These are phyloP conservation scores for Fusarium tricinctum DNA, from an alignment of 2,329 filamentous ascomycete species.

Conservation along the genomic window DNA sequence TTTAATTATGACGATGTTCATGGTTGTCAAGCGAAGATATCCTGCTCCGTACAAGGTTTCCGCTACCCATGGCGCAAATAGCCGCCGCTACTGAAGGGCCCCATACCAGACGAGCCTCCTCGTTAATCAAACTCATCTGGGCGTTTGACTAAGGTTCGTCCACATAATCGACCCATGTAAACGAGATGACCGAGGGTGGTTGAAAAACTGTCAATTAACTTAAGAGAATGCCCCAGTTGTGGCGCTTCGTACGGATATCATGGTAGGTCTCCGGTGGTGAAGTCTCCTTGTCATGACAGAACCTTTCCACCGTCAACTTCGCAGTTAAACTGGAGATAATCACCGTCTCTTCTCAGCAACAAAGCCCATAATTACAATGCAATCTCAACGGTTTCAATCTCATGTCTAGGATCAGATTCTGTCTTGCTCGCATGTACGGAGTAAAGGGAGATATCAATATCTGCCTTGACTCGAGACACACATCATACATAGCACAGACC, in stretches of 20 bases:
- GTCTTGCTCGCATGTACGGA: not conserved
- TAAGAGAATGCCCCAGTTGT: not conserved
- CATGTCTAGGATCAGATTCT: slow-evolving; percentile 1
- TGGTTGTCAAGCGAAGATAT: slow-evolving; percentile 12
- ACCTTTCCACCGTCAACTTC: slow-evolving; percentile 13
- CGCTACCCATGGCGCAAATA: slow-evolving; percentile 30
- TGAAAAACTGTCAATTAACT: not conserved
- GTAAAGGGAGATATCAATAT: slow-evolving; percentile 12
- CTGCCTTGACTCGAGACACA: slow-evolving; percentile 17
- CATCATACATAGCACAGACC: slow-evolving; percentile 4
- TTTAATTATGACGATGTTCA: slow-evolving; percentile 13
- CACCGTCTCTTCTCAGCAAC: slow-evolving; percentile 19
- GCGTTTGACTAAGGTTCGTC: not conserved
- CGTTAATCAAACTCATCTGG: slow-evolving; percentile 12
- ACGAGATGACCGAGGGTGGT: not conserved
- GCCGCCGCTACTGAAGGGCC: slow-evolving; percentile 21
- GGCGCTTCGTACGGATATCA: not conserved
- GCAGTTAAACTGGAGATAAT: slow-evolving; percentile 22
- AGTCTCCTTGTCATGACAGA: slow-evolving; percentile 12
- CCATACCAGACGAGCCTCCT: slow-evolving; percentile 22
- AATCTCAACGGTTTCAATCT: slow-evolving; percentile 32
- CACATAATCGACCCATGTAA: not conserved
- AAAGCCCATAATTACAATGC: slow-evolving; percentile 29
- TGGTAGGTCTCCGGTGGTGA: slow-evolving; percentile 6
- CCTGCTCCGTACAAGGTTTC: slow-evolving; percentile 24